phyloP scores from a whole-genome alignment of 73 alveolate species.

The Paramecium sexaurelia region DNA sequence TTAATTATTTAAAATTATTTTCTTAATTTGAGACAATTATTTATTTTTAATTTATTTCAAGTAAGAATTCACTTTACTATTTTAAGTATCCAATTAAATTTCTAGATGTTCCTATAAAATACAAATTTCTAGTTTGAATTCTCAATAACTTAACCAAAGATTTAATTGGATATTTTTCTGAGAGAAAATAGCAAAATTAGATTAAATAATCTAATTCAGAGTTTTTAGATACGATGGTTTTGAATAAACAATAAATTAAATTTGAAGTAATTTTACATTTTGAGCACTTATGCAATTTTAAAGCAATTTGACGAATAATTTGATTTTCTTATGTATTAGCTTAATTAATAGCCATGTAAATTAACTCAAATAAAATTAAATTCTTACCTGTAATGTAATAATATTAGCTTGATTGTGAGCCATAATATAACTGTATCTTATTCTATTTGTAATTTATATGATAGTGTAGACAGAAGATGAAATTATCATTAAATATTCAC shows the following conservation, averaged over 20 bases:
- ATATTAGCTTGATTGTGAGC: background rate
- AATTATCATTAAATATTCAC: background rate
- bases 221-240: background rate
- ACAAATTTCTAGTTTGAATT: background rate
- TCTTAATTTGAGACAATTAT: background rate
- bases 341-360: background rate
- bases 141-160: background rate
- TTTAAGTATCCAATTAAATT: background rate
- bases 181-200: background rate
- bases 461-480: background rate
- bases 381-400: background rate
- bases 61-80: background rate
- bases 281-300: background rate
- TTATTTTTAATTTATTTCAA: background rate
- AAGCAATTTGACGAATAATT: background rate
- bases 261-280: background rate
- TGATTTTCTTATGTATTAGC: background rate
- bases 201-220: background rate
- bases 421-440: background rate
- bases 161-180: background rate
- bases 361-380: background rate
- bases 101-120: background rate
- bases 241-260: background rate
- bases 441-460: background rate
- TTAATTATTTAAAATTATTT: background rate